These are phyloP conservation scores for Dioszegia aurantiaca DNA, from an alignment of 768 basidiomycete genomes.

Conservation along the genomic window DNA sequence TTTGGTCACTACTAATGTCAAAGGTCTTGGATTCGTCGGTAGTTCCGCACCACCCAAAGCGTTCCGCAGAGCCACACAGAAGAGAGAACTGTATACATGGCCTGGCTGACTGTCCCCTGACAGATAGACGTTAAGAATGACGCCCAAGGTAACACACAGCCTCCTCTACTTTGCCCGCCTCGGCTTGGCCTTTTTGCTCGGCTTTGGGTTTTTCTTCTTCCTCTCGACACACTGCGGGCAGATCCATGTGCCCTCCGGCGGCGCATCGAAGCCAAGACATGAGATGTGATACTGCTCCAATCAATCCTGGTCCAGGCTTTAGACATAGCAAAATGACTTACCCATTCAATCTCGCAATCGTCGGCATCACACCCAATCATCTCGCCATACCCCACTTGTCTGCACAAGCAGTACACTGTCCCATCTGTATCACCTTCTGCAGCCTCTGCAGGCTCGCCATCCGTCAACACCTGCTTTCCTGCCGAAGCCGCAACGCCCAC, in stretches of 20 bases:
- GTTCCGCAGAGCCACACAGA: no score
- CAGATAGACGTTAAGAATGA: no score
- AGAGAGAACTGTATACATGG: no score
- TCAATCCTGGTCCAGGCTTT: slow-evolving; percentile 1
- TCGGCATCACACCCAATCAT: slow-evolving; percentile 54
- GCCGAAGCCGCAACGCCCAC: background rate
- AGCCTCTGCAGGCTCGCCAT: slow-evolving; percentile 21
- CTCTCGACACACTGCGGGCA: slow-evolving; percentile 40
- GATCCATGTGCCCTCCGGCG: slow-evolving; percentile 44
- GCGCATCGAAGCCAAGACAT: slow-evolving; percentile 36
- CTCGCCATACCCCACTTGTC: slow-evolving; percentile 51
- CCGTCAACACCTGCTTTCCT: background rate
- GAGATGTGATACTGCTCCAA: slow-evolving; percentile 37
- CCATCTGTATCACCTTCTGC: slow-evolving; percentile 40
- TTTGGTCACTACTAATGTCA: no score
- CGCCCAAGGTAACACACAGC: no score
- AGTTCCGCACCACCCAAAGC: no score
- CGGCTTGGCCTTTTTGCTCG: slow-evolving; percentile 19
- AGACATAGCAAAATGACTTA: slow-evolving; percentile 37
- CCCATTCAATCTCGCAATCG: slow-evolving; percentile 54
- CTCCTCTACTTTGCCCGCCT: slow-evolving; percentile 17
- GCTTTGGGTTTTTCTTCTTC: slow-evolving; percentile 37
- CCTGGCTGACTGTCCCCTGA: no score
- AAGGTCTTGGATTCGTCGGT: no score
- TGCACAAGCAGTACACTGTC: slow-evolving; percentile 46